Conservation (phyloP, 2,329 filamentous ascomycete species). For the Cordyceps javanica region DNA sequence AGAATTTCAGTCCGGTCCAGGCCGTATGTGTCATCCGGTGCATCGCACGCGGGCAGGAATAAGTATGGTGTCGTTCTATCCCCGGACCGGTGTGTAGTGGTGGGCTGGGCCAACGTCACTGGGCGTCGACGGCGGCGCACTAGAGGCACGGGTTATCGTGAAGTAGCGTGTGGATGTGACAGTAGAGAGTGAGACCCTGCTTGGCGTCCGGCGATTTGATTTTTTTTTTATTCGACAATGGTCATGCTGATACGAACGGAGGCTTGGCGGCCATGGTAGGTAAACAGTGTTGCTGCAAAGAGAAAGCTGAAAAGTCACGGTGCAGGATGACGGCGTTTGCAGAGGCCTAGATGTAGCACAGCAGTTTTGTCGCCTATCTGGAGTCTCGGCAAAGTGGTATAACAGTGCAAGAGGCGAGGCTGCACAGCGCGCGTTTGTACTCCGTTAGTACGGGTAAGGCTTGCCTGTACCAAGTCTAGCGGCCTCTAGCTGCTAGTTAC, state of each 20-base stretch:
- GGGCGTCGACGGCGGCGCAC: background rate
- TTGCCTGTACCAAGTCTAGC: too few species aligned
- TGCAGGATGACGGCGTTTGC: background rate
- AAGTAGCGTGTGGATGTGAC: background rate
- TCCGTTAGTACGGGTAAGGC: too few species aligned
- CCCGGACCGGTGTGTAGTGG: background rate
- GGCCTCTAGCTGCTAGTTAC: too few species aligned
- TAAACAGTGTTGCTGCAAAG: background rate
- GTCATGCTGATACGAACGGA: background rate
- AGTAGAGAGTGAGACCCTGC: background rate
- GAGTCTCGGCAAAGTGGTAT: too few species aligned
- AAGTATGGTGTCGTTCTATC: conserved; percentile 1
- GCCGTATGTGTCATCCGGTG: background rate
- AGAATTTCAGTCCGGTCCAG: too few species aligned
- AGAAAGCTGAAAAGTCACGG: background rate
- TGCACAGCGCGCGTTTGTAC: too few species aligned
- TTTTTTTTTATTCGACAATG: background rate
- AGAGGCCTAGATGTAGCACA: background rate
- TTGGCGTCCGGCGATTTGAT: too few species aligned
- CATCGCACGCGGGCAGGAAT: background rate
- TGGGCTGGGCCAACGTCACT: conserved; percentile 10
- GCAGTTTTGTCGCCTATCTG: too few species aligned
- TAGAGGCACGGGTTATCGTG: too few species aligned
- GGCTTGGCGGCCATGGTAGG: background rate
- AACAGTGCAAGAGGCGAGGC: too few species aligned